Percentiles rank a stretch among this genome's conserved stretches.
Conservation (phyloP, 2,329 filamentous ascomycete genomes). For the Rutstroemia sp. region DNA sequence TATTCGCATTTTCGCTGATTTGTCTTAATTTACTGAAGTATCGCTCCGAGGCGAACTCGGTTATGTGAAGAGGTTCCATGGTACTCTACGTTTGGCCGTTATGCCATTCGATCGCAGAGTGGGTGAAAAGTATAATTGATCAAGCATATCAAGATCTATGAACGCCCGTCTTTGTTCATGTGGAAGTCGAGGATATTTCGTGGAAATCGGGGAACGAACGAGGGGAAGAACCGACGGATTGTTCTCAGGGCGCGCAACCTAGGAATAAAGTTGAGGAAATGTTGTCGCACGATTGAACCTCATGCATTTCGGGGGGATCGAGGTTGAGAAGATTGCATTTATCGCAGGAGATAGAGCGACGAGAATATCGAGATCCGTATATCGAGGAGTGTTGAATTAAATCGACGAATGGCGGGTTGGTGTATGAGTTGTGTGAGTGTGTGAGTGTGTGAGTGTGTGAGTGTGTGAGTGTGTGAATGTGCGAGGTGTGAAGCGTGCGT, state of each 20-base stretch:
- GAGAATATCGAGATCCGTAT: no score
- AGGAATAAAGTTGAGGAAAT: constrained; percentile 11
- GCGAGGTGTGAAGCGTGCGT: no score
- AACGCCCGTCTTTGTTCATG: constrained; percentile 14
- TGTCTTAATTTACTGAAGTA: constrained; percentile 57
- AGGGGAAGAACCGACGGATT: constrained; percentile 9
- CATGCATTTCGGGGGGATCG: constrained; percentile 21
- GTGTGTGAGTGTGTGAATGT: no score
- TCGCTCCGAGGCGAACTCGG: constrained; percentile 58
- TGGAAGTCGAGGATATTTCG: not conserved
- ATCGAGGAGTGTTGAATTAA: no score
- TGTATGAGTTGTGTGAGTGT: no score
- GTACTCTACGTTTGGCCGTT: constrained; percentile 24
- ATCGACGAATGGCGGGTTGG: no score
- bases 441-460: no score
- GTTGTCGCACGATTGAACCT: constrained; percentile 21
- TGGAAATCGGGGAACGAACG: not conserved
- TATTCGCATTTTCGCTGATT: constrained; percentile 38
- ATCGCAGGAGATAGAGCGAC: no score
- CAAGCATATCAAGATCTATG: constrained; percentile 24
- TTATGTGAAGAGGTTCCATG: constrained; percentile 57
- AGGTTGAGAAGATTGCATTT: no score
- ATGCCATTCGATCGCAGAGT: constrained; percentile 27
- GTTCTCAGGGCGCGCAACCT: constrained; percentile 15
- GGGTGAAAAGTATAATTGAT: constrained; percentile 16